Conservation (phyloP, 1,284 basidiomycete species). For the Termitomyces sp. region DNA sequence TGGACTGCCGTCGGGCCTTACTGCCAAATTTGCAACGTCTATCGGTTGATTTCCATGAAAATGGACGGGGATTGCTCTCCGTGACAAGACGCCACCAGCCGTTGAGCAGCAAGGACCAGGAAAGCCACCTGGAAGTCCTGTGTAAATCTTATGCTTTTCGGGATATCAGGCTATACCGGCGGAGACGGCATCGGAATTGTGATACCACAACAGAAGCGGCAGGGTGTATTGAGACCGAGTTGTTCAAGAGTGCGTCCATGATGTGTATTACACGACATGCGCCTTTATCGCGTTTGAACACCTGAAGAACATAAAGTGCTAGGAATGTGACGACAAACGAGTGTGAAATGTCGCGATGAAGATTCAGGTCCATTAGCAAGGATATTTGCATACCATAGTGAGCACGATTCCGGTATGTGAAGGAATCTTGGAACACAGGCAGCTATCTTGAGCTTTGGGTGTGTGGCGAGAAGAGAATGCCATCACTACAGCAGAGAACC, state of each 20-base stretch:
- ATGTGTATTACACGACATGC: neutral
- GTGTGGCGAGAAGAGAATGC: neutral
- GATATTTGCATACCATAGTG: neutral
- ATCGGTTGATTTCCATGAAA: neutral
- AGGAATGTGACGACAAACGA: neutral
- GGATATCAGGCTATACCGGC: neutral
- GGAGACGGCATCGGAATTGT: neutral
- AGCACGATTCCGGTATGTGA: neutral
- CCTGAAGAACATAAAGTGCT: neutral
- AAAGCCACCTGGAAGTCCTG: neutral
- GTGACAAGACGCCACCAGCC: neutral
- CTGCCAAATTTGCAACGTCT: neutral
- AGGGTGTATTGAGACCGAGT: neutral
- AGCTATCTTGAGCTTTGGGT: neutral
- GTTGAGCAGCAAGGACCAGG: neutral
- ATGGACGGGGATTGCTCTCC: neutral
- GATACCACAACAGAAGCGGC: neutral
- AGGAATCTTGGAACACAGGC: neutral
- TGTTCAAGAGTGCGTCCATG: neutral
- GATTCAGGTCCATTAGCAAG: neutral
- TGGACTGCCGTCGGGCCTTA: neutral
- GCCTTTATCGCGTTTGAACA: neutral
- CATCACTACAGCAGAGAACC: neutral
- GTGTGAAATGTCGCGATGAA: neutral
- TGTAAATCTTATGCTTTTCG: neutral